Evolutionary conservation across 352 stramenopile species (phyloP), one percentile per base, ranked within the genome.

Genomic region (Thalassiosira pacifica): DNA sequence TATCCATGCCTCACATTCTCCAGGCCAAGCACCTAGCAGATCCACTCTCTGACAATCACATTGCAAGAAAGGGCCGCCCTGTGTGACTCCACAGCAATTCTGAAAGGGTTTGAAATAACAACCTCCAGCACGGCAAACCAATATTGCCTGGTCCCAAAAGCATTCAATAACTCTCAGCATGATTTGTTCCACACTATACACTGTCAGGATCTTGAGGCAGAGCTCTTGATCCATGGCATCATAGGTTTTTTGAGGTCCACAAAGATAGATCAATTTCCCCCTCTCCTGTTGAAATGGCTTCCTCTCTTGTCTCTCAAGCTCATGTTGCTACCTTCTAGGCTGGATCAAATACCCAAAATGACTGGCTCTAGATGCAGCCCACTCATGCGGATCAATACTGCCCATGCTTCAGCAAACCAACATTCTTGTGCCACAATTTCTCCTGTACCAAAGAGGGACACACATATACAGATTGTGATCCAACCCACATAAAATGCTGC

Each of bases 1-100:
- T 24, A 18, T n/a, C 45, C 45, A 22, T 18, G 2, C 19, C n/a
- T 57, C 2, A 13, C 45, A 8, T 5, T 13, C 45, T n/a, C 16
- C 2, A 5, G 27, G 4, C 64, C 68, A 5, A 42, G n/a, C 11
- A 66, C 53, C 18, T 34, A 9, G 5, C 18, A 9, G 26, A 75
- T 34, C 70, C 70, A 78, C 19, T 69, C 13, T n/a, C 55, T 13
- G n/a, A 76, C 29, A 19, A 76, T 37, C 9, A 22, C 52, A 80
- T 80, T 9, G 22, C 6, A 37, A 73, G 10, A 72, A n/a, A 24
- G 59, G 29, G 26, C 60, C 72, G 8, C 72, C 72, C 52, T 80
- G 59, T 1, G 59, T 79, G 4, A 79, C 55, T 11, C 70, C 57
- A 2, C 57, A 34, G n/a, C 1, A 11, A 60, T 31, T 55, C 57